phyloP scores from a whole-genome alignment of 257 asterid genomes.

The Nicotiana obtusifolia region DNA sequence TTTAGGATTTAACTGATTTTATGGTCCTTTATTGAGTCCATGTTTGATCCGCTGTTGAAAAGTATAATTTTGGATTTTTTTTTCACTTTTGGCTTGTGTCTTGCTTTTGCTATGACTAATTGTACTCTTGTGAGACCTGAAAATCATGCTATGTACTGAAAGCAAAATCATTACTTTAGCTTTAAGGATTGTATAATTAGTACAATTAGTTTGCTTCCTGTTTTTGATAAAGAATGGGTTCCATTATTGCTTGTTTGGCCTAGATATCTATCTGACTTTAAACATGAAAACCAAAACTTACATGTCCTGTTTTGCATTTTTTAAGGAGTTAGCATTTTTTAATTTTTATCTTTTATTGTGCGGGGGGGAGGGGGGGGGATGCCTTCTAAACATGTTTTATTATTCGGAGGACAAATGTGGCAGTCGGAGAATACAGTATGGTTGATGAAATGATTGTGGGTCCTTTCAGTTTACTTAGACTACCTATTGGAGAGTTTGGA shows the following conservation, averaged over 20 bases:
- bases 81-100: not conserved
- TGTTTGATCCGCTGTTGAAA: not conserved
- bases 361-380: not conserved
- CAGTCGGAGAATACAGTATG: not conserved
- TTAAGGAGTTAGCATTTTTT: not conserved
- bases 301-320: not conserved
- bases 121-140: not conserved
- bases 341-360: not conserved
- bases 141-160: not conserved
- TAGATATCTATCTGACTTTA: not conserved
- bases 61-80: not conserved
- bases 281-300: not conserved
- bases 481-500: not conserved
- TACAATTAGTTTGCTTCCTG: not conserved
- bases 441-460: not conserved
- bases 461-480: not conserved
- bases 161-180: not conserved
- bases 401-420: not conserved
- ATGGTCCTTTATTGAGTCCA: conserved; percentile 1
- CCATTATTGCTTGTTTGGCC: not conserved
- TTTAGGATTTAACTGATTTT: conserved; percentile 7
- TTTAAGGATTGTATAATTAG: not conserved
- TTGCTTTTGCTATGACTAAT: not conserved
- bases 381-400: not conserved
- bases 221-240: not conserved